phyloP scores from a whole-genome alignment of 2,329 filamentous ascomycete species.

The Verticillium nonalfalfae region DNA sequence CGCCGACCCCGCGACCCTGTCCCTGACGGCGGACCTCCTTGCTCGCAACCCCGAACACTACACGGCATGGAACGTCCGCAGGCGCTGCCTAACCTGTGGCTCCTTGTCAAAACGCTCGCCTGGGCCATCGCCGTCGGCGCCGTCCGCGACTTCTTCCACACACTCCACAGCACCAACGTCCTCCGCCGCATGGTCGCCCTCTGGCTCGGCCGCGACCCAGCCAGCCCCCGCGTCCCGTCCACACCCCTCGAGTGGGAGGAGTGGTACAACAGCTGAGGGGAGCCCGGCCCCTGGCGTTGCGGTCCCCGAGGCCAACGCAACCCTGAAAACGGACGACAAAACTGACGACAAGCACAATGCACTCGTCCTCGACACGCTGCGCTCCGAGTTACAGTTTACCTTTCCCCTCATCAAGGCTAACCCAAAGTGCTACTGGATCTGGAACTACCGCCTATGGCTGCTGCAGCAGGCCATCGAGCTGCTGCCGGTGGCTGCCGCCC shows the following conservation, averaged over 20 bases:
- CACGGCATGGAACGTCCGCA: conserved; percentile 85
- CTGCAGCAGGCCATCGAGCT: conserved; percentile 63
- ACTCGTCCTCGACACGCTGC: conserved; percentile 41
- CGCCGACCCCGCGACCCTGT: conserved; percentile 48
- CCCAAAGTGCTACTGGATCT: conserved; percentile 99
- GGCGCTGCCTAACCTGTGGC: conserved; percentile 58
- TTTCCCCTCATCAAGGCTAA: conserved; percentile 77
- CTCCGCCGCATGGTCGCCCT: conserved; percentile 52
- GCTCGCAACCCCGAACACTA: conserved; percentile 82
- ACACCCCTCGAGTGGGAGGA: conserved; percentile 34
- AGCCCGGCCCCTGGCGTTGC: conserved; percentile 21
- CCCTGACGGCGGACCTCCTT: conserved; percentile 66
- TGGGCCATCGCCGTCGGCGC: conserved; percentile 48
- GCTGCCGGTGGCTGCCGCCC: conserved; percentile 49
- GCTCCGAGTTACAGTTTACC: conserved; percentile 72
- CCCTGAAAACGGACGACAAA: not conserved
- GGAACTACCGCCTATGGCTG: conserved; percentile 90
- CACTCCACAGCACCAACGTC: conserved; percentile 53
- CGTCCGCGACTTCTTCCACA: conserved; percentile 46
- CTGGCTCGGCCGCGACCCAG: conserved; percentile 46
- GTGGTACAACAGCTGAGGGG: conserved; percentile 47
- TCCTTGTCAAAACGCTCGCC: conserved; percentile 47
- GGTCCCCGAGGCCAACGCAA: not conserved
- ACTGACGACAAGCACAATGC: not conserved
- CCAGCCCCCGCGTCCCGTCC: conserved; percentile 37